Evolutionary conservation across 1,139 yeast genomes (phyloP).

Genomic region (Scheffersomyces lignicola): DNA sequence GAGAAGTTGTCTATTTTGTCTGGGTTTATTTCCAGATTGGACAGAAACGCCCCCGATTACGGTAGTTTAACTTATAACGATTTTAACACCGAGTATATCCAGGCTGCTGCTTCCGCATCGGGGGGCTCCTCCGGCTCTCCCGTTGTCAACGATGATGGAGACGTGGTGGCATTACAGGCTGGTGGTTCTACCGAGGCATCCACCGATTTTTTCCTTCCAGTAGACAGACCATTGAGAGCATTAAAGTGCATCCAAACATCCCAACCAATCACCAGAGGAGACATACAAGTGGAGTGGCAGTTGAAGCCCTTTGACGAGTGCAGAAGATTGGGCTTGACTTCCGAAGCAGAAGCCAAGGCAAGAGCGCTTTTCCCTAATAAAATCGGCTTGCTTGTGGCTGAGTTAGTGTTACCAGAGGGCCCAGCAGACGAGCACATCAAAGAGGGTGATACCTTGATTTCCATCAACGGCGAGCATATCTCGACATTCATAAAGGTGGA

Average conservation of each 20-base stretch:
- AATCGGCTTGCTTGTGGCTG: constrained; percentile 84
- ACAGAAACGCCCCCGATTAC: constrained; percentile 93
- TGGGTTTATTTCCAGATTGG: constrained; percentile 87
- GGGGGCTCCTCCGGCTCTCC: constrained; percentile 98
- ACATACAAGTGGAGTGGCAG: constrained; percentile 89
- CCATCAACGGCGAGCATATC: constrained; percentile 66
- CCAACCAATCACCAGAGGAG: constrained; percentile 67
- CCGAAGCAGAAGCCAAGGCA: constrained; percentile 70
- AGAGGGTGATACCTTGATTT: constrained; percentile 84
- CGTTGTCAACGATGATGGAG: constrained; percentile 83
- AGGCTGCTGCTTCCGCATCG: constrained; percentile 94
- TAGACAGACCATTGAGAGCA: constrained; percentile 81
- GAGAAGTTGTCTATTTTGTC: constrained; percentile 86
- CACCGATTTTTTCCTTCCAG: constrained; percentile 88
- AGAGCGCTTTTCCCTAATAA: constrained; percentile 70
- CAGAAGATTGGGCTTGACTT: constrained; percentile 77
- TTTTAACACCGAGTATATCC: constrained; percentile 93
- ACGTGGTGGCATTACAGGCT: constrained; percentile 90
- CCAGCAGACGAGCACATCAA: constrained; percentile 74
- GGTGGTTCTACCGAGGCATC: constrained; percentile 93
- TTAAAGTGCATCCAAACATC: constrained; percentile 65
- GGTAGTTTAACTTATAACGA: constrained; percentile 90
- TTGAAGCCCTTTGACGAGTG: constrained; percentile 90
- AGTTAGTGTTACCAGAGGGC: constrained; percentile 80
- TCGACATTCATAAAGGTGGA: constrained; percentile 81